Evolutionary conservation across 2,329 filamentous ascomycete genomes (phyloP), one percentile per base, ranked within the genome.

Genomic region (Diaporthe sp.): DNA sequence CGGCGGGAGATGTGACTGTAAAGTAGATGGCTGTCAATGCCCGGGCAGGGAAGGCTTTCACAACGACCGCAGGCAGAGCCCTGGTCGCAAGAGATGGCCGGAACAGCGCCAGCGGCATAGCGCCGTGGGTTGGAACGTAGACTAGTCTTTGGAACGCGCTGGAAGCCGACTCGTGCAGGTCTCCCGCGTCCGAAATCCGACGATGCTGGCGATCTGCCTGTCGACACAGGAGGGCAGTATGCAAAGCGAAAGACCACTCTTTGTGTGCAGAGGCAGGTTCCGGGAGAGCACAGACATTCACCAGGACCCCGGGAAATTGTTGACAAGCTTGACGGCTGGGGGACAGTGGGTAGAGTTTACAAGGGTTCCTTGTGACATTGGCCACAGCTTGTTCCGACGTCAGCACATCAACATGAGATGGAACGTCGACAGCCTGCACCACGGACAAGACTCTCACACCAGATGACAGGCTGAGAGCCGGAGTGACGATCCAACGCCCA

Each of bases 361-460:
- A 75, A 75, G 73, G 69, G 49, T 71, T 59, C 57, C 73, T 72
- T 58, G 44, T 53, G 59, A 74, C 72, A 74, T 58, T 74, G 72
- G 71, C 65, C 74, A 74, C 67, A 76, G 72, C 68, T 76, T 72
- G 75, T 76, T 72, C 72, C 39, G 49, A 76, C 75, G 75, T 76
- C 75, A 53, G 55, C 39, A 42, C 34, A 46, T 39, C n/a, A 19
- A 44, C 49, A 58, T 42, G 25, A 25, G 25, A 42, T 55, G n/a
- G 22, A 31, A 28, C 37, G 12, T 31, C 37, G n/a, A 25, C 34
- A 25, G n/a, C 25, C 65, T 69, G 65, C 51, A 28, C 65, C 49
- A 68, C 34, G 34, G 34, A 4, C 31, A 25, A 55, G 4, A 42
- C 34, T 28, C n/a, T 28, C n/a, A 25, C 10, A 39, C 31, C 65